These are phyloP conservation scores for Ogataea pignaliae DNA, from an alignment of 805 yeast species.

Conservation along the genomic window DNA sequence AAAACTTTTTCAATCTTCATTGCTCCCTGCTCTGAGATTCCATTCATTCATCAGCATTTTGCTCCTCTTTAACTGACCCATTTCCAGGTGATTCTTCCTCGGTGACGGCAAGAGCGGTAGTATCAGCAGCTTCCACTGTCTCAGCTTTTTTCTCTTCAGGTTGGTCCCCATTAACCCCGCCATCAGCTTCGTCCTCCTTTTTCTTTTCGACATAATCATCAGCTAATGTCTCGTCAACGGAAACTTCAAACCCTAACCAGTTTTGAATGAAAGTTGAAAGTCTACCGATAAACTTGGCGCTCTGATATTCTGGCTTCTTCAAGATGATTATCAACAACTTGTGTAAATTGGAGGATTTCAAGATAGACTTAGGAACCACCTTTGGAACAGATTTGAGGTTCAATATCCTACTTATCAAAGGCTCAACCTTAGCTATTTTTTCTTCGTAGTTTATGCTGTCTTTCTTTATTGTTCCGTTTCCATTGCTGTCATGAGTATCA, in stretches of 20 bases:
- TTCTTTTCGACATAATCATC: slow-evolving; percentile 22
- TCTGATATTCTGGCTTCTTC: slow-evolving; percentile 33
- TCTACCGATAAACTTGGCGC: slow-evolving; percentile 13
- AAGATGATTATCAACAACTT: slow-evolving; percentile 30
- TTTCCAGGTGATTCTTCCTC: too few species aligned
- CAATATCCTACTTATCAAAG: slow-evolving; percentile 21
- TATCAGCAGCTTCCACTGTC: neutral
- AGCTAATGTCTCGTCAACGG: slow-evolving; percentile 26
- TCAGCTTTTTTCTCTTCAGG: slow-evolving; percentile 2
- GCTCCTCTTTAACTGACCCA: too few species aligned
- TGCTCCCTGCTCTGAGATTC: too few species aligned
- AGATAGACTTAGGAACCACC: slow-evolving; percentile 25
- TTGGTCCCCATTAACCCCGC: neutral
- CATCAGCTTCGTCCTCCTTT: slow-evolving; percentile 15
- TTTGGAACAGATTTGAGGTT: slow-evolving; percentile 21
- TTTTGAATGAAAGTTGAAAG: slow-evolving; percentile 18
- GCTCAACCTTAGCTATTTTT: slow-evolving; percentile 16
- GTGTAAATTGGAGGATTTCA: slow-evolving; percentile 29
- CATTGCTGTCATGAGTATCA: neutral
- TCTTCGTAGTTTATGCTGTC: slow-evolving; percentile 18
- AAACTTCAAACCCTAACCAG: slow-evolving; percentile 26
- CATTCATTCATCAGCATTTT: too few species aligned
- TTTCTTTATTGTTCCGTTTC: neutral
- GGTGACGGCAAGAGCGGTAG: too few species aligned
- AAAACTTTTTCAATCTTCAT: too few species aligned